These are phyloP conservation scores for Colletotrichum agaves DNA, from an alignment of 2,329 filamentous ascomycete genomes.

Conservation along the genomic window DNA sequence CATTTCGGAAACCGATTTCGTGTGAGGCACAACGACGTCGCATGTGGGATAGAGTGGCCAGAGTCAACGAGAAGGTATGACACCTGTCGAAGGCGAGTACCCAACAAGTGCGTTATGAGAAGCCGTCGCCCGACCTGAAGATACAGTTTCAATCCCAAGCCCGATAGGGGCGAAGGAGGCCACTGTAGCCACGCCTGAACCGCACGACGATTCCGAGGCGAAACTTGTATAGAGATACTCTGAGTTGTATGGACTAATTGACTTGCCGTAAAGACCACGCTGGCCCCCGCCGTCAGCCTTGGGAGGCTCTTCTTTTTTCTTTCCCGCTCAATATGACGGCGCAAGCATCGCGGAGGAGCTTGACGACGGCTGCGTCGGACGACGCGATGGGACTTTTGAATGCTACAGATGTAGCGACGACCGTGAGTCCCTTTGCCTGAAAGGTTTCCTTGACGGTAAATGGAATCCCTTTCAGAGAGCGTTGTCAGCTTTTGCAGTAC, in stretches of 20 bases:
- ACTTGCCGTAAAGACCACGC: constrained; percentile 61
- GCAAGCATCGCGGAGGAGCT: constrained; percentile 58
- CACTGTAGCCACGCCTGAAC: constrained; percentile 59
- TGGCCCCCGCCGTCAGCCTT: constrained; percentile 68
- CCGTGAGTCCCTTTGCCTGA: constrained; percentile 63
- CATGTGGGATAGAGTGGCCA: constrained; percentile 65
- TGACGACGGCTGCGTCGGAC: constrained; percentile 63
- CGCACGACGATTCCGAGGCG: constrained; percentile 65
- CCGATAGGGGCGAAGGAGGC: constrained; percentile 61
- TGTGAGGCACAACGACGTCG: constrained; percentile 62
- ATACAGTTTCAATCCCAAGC: constrained; percentile 63
- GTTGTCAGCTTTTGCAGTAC: not conserved
- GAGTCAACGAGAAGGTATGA: constrained; percentile 59
- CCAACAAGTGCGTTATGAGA: constrained; percentile 63
- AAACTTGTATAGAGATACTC: constrained; percentile 63
- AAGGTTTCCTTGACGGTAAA: constrained; percentile 69
- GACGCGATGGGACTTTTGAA: constrained; percentile 60
- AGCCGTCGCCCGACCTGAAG: constrained; percentile 62
- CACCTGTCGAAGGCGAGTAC: constrained; percentile 62
- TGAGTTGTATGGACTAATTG: constrained; percentile 62
- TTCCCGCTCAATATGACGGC: constrained; percentile 63
- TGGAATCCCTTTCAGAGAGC: constrained; percentile 63
- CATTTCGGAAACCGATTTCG: constrained; percentile 59
- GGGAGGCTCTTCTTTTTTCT: constrained; percentile 68
- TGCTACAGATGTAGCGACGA: constrained; percentile 65